Evolutionary conservation across 192 early-diverging fungal species (phyloP).

Genomic region (Chytriomyces sp.): DNA sequence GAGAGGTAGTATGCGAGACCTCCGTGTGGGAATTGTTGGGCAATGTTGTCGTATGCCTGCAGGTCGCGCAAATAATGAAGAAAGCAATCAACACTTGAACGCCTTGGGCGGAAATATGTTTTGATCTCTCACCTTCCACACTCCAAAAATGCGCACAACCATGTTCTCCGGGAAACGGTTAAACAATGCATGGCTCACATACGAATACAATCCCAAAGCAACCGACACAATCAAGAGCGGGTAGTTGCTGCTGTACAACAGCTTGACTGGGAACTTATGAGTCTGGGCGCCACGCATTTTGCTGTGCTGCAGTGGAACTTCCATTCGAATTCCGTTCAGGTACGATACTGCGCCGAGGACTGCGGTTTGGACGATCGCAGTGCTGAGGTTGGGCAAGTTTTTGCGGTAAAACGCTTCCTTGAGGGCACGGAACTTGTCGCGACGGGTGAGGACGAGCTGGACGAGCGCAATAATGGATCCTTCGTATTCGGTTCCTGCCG

Average conservation of each 20-base stretch:
- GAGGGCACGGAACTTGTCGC: conserved; percentile 87
- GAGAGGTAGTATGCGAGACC: conserved; percentile 93
- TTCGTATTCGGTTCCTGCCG: conserved; percentile 80
- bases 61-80: conserved; percentile 20
- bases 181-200: conserved; percentile 92
- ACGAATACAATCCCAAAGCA: conserved; percentile 84
- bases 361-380: conserved; percentile 77
- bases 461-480: conserved; percentile 88
- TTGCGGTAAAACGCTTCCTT: conserved; percentile 90
- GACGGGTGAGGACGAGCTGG: conserved; percentile 83
- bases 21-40: conserved; percentile 82
- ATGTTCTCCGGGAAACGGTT: conserved; percentile 89
- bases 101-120: background rate
- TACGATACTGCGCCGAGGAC: conserved; percentile 57
- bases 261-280: conserved; percentile 91
- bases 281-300: conserved; percentile 80
- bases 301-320: conserved; percentile 88
- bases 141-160: conserved; percentile 83
- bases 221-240: conserved; percentile 93
- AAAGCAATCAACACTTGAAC: background rate
- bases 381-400: conserved; percentile 54
- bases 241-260: conserved; percentile 95
- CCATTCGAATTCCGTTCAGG: conserved; percentile 91
- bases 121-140: conserved; percentile 67
- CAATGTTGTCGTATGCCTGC: conserved; percentile 80